Base-by-base conservation (phyloP, 768 basidiomycete species). In the Mycena haematopus region DNA sequence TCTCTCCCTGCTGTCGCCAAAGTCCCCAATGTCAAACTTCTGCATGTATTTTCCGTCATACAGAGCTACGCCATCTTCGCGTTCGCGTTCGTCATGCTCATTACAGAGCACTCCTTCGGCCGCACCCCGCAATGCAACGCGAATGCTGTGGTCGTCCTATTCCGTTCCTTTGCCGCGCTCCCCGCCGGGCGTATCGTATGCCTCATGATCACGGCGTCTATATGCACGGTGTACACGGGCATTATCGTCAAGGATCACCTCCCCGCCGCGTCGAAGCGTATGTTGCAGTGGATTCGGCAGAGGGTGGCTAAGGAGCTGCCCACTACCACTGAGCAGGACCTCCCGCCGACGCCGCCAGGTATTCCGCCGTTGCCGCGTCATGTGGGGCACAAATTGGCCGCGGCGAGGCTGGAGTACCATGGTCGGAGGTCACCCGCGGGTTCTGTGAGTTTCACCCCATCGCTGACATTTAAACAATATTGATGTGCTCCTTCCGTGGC, bases 51-150 rank as follows among this genome's bases (percentile, higher is more conserved):
- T 42, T 70, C 69, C 15, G 52, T 67, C 27, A 14, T 67, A 3
- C 68, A 70, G 53, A 67, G 65, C 50, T 69, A 69, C 57, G 56
- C 55, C 22, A 58, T 69, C 52, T 67, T 70, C 47, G 65, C 60
- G 0, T 70, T 68, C 22, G 61, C 61, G 0, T 58, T 70, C 29
- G 51, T 64, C 6, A 49, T 70, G 21, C 63, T 69, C 45, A 53
- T 52, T 45, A 65, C 38, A 0, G 63, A 63, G 1, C 31, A 49
- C 19, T 42, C 52, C 17, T 69, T 63, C 27, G 62, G 62, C 3
- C 1, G 1, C 2, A 0, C 0, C 9, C 29, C 52, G 6, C 6
- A 9, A 1, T 58, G 57, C 46, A 63, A 63, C 51, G n/a, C 5
- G 1, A 14, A 50, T 36, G 56, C 44, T 17, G n/a, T 25, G 19